Evolutionary conservation across 371 early-diverging fungal genomes (phyloP).

Genomic region (Funneliformis caledonium): DNA sequence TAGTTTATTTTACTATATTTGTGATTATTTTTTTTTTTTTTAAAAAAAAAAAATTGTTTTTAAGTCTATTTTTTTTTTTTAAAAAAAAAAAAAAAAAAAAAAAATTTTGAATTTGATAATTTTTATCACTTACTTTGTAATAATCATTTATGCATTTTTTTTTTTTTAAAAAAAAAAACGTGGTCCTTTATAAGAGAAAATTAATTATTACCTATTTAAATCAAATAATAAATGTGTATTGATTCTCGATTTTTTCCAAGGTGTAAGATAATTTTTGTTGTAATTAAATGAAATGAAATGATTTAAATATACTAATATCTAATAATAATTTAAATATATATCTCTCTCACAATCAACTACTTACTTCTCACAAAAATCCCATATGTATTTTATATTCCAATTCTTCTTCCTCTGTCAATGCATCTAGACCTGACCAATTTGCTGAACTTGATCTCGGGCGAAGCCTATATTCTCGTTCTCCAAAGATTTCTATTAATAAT

Average conservation of each 20-base stretch:
- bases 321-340: neutral
- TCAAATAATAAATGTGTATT: too few relatives aligned
- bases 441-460: slow-evolving; percentile 33
- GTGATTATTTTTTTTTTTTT: neutral
- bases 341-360: neutral
- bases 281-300: neutral
- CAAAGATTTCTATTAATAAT: slow-evolving; percentile 17
- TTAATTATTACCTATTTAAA: neutral
- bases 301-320: too few relatives aligned
- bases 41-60: too few relatives aligned
- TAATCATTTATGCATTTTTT: too few relatives aligned
- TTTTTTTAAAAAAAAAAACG: too few relatives aligned
- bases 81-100: too few relatives aligned
- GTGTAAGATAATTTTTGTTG: too few relatives aligned
- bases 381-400: slow-evolving; percentile 34
- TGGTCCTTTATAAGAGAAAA: too few relatives aligned
- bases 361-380: slow-evolving; percentile 19
- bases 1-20: too few relatives aligned
- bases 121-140: too few relatives aligned
- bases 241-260: neutral
- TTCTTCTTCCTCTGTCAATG: slow-evolving; percentile 34
- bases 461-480: slow-evolving; percentile 12
- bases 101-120: too few relatives aligned
- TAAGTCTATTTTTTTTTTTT: neutral
- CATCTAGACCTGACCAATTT: slow-evolving; percentile 36